phyloP scores from a whole-genome alignment of 768 basidiomycete genomes.

The Boletus sensibilis region DNA sequence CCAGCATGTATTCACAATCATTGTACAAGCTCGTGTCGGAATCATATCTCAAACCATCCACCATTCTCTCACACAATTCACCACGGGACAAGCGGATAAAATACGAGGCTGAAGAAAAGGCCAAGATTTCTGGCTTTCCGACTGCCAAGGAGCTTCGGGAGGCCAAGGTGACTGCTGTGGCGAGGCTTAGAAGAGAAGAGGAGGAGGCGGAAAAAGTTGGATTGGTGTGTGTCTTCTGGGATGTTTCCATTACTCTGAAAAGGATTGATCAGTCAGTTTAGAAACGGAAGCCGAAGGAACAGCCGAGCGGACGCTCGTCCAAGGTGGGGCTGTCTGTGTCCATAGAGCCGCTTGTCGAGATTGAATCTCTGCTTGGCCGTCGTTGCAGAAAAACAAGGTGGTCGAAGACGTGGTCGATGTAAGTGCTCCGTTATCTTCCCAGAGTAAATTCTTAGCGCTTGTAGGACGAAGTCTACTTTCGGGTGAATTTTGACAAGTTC shows the following conservation, averaged over 20 bases:
- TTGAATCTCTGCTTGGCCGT: conserved; percentile 25
- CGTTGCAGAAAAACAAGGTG: conserved; percentile 42
- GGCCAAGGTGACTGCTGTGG: conserved; percentile 64
- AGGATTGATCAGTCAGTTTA: conserved; percentile 34
- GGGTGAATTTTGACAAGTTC: conserved; percentile 88
- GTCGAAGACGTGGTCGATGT: conserved; percentile 66
- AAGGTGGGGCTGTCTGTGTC: conserved; percentile 44
- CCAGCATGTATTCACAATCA: conserved; percentile 52
- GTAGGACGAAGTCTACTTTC: conserved; percentile 73
- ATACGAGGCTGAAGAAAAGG: conserved; percentile 78
- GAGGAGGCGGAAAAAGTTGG: conserved; percentile 73
- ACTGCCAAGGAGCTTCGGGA: conserved; percentile 77
- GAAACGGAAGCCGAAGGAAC: conserved; percentile 63
- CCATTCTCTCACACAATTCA: conserved; percentile 72
- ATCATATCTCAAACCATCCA: conserved; percentile 79
- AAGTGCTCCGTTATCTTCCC: conserved; percentile 26
- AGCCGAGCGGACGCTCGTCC: conserved; percentile 41
- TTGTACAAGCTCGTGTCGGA: conserved; percentile 69
- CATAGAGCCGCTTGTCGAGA: background rate
- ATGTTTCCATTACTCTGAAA: background rate
- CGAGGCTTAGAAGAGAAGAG: conserved; percentile 65
- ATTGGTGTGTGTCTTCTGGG: conserved; percentile 48
- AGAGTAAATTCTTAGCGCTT: background rate
- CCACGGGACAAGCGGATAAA: conserved; percentile 77
- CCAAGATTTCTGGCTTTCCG: conserved; percentile 71